Percentiles rank a stretch among this genome's conserved stretches.
Evolutionary conservation across 2,329 filamentous ascomycete genomes (phyloP).

Genomic region (Hypoxylon sp.): DNA sequence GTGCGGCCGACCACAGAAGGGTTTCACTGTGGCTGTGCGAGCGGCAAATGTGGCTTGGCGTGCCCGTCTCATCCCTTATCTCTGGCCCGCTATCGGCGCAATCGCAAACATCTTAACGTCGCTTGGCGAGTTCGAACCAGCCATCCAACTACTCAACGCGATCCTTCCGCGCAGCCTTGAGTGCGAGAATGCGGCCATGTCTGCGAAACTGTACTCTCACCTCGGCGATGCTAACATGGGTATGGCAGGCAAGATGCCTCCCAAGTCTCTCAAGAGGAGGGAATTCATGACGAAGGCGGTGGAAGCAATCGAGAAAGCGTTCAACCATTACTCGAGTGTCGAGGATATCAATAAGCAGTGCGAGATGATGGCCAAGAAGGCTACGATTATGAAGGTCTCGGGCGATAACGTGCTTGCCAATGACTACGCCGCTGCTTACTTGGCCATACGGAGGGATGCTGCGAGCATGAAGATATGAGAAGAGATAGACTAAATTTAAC

Average conservation of each 20-base stretch:
- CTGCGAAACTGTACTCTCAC: slow-evolving; percentile 76
- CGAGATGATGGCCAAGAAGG: slow-evolving; percentile 86
- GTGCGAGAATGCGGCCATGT: slow-evolving; percentile 73
- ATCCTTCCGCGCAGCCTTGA: slow-evolving; percentile 84
- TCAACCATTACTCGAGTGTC: slow-evolving; percentile 74
- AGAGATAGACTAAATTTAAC: slow-evolving; percentile 2
- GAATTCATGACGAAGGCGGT: slow-evolving; percentile 72
- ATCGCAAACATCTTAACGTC: slow-evolving; percentile 78
- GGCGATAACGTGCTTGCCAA: slow-evolving; percentile 76
- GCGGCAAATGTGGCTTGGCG: slow-evolving; percentile 82
- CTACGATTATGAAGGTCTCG: slow-evolving; percentile 78
- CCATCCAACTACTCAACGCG: slow-evolving; percentile 74
- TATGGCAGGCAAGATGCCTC: slow-evolving; percentile 70
- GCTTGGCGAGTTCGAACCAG: slow-evolving; percentile 78
- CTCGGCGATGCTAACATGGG: slow-evolving; percentile 87
- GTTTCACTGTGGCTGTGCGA: slow-evolving; percentile 81
- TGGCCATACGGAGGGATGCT: slow-evolving; percentile 67
- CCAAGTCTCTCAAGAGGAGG: slow-evolving; percentile 62
- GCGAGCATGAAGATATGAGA: slow-evolving; percentile 47
- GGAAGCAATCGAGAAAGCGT: slow-evolving; percentile 74
- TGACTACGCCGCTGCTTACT: slow-evolving; percentile 76
- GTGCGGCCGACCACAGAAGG: slow-evolving; percentile 78
- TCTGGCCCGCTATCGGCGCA: slow-evolving; percentile 80
- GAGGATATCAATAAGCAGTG: slow-evolving; percentile 80
- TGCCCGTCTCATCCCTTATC: slow-evolving; percentile 74